Base-by-base conservation (phyloP, 345 rosid species). In the Pistacia atlantica region DNA sequence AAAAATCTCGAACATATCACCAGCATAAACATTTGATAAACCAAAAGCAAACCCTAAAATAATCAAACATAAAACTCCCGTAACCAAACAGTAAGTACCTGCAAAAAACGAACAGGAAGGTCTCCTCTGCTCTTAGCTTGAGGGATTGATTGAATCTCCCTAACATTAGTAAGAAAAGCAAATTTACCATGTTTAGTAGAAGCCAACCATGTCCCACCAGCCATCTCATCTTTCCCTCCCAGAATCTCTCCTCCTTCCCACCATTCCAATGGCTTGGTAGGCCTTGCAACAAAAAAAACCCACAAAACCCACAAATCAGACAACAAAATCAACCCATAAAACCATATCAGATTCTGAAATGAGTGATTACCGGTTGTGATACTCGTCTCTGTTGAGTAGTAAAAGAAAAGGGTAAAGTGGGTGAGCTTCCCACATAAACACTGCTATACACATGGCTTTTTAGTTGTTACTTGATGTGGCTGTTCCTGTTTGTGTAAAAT, bases 201-300 rank as follows among this genome's bases (percentile, higher is more conserved):
- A 28, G 90, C 98, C 67, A 92, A 75, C 97, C 97, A 94, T 33
- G 98, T 90, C 42, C 97, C 97, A 14, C 97, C 94, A 18, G 90
- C 97, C 28, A 81, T 59, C 45, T 74, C 92, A 80, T 92, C 97
- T 86, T 86, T 87, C 58, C 95, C 97, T 20, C 97, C 97, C 58
- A 90, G 55, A 74, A 93, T 87, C 77, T 84, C 86, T 12, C 77
- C 90, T 72, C 83, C 89, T 74, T 80, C 85, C 94, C 96, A 90
- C 94, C 96, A 92, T 54, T 76, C 83, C 69, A 91, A 74, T 45
- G 95, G 73, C 79, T 90, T 89, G 33, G 96, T 85, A 69, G 89
- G 86, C 88, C 98, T 91, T 80, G 45, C 58, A 31, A 38, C 48
- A 69, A 28, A 20, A 22, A 33, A 71, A 67, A 33, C 25, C 25